Conservation (phyloP, 2,329 filamentous ascomycete genomes). For the Microcyclosporella mali region DNA sequence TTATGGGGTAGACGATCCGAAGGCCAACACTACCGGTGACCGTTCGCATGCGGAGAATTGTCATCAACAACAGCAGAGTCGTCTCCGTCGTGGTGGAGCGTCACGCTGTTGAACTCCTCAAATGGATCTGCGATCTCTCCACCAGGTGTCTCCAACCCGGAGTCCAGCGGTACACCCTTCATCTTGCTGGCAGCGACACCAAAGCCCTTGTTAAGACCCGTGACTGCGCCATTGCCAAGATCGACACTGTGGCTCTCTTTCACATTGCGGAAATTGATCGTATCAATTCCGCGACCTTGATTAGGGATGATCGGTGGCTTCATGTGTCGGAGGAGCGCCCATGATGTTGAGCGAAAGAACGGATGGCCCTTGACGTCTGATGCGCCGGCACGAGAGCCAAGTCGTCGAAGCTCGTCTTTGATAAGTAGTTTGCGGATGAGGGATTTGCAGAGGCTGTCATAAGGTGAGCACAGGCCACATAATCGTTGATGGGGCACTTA, state of each 20-base stretch:
- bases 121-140: conserved; percentile 83
- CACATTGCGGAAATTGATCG: conserved; percentile 93
- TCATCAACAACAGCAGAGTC: conserved; percentile 30
- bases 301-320: conserved; percentile 96
- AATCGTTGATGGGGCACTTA: conserved; percentile 46
- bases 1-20: no score
- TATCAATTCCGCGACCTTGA: conserved; percentile 83
- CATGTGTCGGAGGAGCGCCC: conserved; percentile 94
- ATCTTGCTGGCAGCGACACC: conserved; percentile 35
- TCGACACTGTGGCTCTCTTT: conserved; percentile 97
- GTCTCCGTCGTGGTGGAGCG: conserved; percentile 91
- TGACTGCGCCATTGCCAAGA: conserved; percentile 52
- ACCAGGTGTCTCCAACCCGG: conserved; percentile 75
- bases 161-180: conserved; percentile 82
- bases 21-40: conserved; percentile 19
- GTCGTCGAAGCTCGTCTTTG: conserved; percentile 90
- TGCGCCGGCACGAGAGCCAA: conserved; percentile 88
- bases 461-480: conserved; percentile 2
- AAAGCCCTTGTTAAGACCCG: conserved; percentile 33
- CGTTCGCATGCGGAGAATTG: conserved; percentile 13
- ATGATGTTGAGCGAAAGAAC: conserved; percentile 93
- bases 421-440: conserved; percentile 93
- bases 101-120: conserved; percentile 98
- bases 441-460: conserved; percentile 79
- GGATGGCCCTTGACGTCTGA: conserved; percentile 95